Evolutionary conservation across 306 rosid genomes (phyloP).

Genomic region (Acacia melanoxylon): DNA sequence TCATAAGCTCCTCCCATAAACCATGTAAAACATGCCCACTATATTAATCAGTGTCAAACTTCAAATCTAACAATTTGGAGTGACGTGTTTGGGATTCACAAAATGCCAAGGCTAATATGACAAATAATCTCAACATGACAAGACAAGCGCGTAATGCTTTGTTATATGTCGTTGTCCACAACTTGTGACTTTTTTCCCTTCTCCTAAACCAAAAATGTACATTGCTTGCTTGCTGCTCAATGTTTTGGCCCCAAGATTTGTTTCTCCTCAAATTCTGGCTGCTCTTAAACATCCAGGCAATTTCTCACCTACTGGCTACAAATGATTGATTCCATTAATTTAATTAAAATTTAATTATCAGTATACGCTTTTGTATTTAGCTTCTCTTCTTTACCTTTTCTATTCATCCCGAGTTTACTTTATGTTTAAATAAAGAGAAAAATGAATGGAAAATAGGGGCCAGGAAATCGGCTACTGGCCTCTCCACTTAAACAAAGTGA

Average conservation of each 20-base stretch:
- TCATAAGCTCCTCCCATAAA: too few relatives aligned
- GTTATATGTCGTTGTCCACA: conserved; percentile 31
- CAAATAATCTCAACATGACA: neutral
- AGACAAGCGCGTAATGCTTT: conserved; percentile 33
- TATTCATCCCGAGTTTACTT: too few relatives aligned
- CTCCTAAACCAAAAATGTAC: neutral
- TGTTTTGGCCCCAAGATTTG: conserved; percentile 37
- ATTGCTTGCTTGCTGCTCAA: neutral
- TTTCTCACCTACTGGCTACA: too few relatives aligned
- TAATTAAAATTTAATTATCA: too few relatives aligned
- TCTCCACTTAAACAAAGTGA: too few relatives aligned
- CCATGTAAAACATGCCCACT: too few relatives aligned
- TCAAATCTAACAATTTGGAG: conserved; percentile 19
- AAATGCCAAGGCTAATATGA: neutral
- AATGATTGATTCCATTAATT: neutral
- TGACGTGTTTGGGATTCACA: conserved; percentile 29
- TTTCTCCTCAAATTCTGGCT: too few relatives aligned
- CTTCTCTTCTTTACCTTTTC: too few relatives aligned
- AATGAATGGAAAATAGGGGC: too few relatives aligned
- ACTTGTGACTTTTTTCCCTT: neutral
- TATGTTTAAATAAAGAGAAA: too few relatives aligned
- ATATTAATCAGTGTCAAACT: neutral
- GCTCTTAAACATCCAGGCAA: neutral
- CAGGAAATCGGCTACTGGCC: too few relatives aligned
- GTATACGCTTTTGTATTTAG: too few relatives aligned